Base-by-base conservation (phyloP, 2,329 filamentous ascomycete species). In the Colletotrichum filicis region DNA sequence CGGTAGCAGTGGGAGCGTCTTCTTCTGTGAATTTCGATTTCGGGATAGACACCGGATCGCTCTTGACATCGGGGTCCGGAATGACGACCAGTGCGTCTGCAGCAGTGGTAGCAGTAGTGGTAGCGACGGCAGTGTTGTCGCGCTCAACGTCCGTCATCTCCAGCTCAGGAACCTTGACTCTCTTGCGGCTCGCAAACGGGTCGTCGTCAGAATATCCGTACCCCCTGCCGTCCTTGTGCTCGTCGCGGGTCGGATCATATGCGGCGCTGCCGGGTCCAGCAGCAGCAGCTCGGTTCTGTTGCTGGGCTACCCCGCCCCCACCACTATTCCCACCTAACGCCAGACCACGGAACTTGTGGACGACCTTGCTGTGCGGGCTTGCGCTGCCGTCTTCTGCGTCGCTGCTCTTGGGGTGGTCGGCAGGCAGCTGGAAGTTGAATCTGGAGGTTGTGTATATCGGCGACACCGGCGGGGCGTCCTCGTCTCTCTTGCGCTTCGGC, bases 341-440 rank as follows among this genome's bases (percentile, higher is more conserved):
- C 63, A 90, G 83, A 68, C 87, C 85, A 63, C 84, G 83, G 79
- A 91, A 89, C 76, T 83, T 83, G 77, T 87, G 85, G 52, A 85
- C 87, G 53, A 90, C 87, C 66, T 80, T 85, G 55, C 86, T 86
- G 66, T 85, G 84, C n/a, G 89, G 88, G 74, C 89, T 90, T 75
- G 80, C 84, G 77, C 81, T 85, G 71, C 87, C 88, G 63, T 88
- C 87, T 35, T 87, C 84, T 1, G 19, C 42, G 53, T 79, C 74
- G 32, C 78, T 68, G 30, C 78, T 67, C 46, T 80, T 70, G 71
- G 79, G 62, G 42, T 78, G 37, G 16, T 42, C 37, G 16, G 16
- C 71, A 75, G 81, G 66, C 57, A 79, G 74, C 68, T 87, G 83
- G 76, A 89, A 89, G 1, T 86, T 85, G 79, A 89, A 89, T 60